Evolutionary conservation across 2,329 filamentous ascomycete species (phyloP).

Genomic region (Biscogniauxia sp.): DNA sequence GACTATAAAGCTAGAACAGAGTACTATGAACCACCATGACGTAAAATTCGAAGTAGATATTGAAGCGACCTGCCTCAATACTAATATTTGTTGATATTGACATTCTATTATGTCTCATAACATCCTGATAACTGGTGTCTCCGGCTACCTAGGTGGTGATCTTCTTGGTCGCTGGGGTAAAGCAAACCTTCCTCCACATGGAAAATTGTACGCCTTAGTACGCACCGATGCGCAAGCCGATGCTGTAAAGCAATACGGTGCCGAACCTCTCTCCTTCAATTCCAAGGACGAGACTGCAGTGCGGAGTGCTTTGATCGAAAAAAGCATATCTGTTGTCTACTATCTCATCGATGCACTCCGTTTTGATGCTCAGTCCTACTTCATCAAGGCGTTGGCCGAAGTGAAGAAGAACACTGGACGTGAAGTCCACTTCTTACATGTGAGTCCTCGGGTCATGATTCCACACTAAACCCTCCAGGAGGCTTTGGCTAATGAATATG

Average conservation of each 20-base stretch:
- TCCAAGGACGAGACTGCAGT: slow-evolving; percentile 36
- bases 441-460: slow-evolving; percentile 11
- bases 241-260: slow-evolving; percentile 42
- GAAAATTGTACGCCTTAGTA: slow-evolving; percentile 46
- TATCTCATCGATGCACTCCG: slow-evolving; percentile 44
- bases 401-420: slow-evolving; percentile 40
- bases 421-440: slow-evolving; percentile 49
- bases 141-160: slow-evolving; percentile 52
- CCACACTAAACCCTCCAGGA: too few species aligned
- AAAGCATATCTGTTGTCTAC: slow-evolving; percentile 47
- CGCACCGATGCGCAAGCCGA: slow-evolving; percentile 44
- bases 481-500: not conserved
- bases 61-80: not conserved
- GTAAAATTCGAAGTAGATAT: too few species aligned
- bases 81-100: not conserved
- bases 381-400: slow-evolving; percentile 46
- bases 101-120: slow-evolving; percentile 30
- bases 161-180: slow-evolving; percentile 40
- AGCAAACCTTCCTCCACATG: slow-evolving; percentile 40
- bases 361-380: slow-evolving; percentile 31
- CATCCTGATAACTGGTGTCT: slow-evolving; percentile 50
- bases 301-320: slow-evolving; percentile 35
- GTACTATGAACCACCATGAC: too few species aligned
- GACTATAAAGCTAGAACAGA: too few species aligned
- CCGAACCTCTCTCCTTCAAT: slow-evolving; percentile 41